Evolutionary conservation across 2,329 filamentous ascomycete species (phyloP).

Genomic region (Magnaporthiopsis rhizophila): DNA sequence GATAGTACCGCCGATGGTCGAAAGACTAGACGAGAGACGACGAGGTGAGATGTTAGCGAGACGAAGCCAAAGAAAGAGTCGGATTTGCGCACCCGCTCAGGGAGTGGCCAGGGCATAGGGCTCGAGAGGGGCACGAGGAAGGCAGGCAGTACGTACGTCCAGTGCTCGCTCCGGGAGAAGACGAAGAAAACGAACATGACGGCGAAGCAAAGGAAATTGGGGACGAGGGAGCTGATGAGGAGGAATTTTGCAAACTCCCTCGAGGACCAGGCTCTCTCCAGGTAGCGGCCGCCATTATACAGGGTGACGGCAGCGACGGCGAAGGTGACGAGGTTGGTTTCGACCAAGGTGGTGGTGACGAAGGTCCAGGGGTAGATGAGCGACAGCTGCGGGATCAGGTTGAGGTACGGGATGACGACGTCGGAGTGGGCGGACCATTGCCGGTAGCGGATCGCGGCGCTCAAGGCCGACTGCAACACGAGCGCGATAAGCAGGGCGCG

Average conservation of each 20-base stretch:
- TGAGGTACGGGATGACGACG: constrained; percentile 77
- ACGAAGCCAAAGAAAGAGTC: neutral
- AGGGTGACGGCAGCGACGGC: constrained; percentile 68
- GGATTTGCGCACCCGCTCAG: neutral
- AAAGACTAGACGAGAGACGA: constrained; percentile 45
- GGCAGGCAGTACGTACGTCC: constrained; percentile 45
- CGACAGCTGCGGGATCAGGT: constrained; percentile 74
- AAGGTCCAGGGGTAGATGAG: constrained; percentile 92
- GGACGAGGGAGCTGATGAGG: constrained; percentile 65
- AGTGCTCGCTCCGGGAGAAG: constrained; percentile 56
- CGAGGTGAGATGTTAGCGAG: constrained; percentile 11
- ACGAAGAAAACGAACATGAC: constrained; percentile 62
- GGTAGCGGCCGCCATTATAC: constrained; percentile 87
- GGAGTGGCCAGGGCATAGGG: neutral
- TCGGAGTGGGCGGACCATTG: constrained; percentile 56
- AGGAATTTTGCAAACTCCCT: constrained; percentile 89
- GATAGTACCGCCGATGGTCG: constrained; percentile 80
- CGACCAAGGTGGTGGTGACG: constrained; percentile 75
- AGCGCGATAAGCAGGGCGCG: constrained; percentile 70
- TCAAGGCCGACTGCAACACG: constrained; percentile 71
- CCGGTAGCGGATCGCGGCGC: constrained; percentile 67
- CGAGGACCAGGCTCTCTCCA: constrained; percentile 93
- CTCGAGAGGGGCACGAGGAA: neutral
- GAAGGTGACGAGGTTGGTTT: constrained; percentile 87
- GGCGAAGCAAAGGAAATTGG: constrained; percentile 68